Conservation (phyloP, 768 basidiomycete species). For the Peribolospora kevripleyi region DNA sequence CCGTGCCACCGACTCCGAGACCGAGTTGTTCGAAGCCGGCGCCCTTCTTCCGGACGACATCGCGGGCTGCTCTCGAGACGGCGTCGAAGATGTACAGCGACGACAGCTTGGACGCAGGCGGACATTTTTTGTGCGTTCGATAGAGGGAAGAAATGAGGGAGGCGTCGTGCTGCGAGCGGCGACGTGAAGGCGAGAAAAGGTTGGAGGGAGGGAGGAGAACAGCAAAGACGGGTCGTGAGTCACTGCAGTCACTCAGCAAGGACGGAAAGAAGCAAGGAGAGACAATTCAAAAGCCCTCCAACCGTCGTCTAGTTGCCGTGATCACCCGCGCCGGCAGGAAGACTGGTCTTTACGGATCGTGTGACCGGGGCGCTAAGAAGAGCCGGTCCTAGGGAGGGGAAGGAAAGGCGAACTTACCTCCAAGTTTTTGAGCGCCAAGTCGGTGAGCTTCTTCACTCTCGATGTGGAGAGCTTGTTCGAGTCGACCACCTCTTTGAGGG, state of each 20-base stretch:
- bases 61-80: slow-evolving; percentile 56
- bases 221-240: not conserved
- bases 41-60: slow-evolving; percentile 33
- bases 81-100: slow-evolving; percentile 90
- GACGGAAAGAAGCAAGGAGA: too few species aligned
- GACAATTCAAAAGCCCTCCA: too few species aligned
- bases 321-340: not conserved
- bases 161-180: slow-evolving; percentile 40
- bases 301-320: too few species aligned
- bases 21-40: slow-evolving; percentile 2
- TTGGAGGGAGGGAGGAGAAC: too few species aligned
- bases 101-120: slow-evolving; percentile 43
- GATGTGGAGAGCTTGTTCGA: slow-evolving; percentile 67
- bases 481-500: slow-evolving; percentile 55
- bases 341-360: not conserved
- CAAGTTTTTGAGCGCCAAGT: slow-evolving; percentile 51
- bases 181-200: too few species aligned
- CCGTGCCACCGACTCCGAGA: too few species aligned
- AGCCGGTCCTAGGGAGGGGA: not conserved
- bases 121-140: slow-evolving; percentile 60
- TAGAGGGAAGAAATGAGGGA: slow-evolving; percentile 70
- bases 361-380: not conserved
- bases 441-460: slow-evolving; percentile 53
- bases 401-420: slow-evolving; percentile 29
- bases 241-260: too few species aligned